Evolutionary conservation across 805 yeast genomes (phyloP), one percentile per base, ranked within the genome.

Genomic region (Saccharomycopsis lassenensis): DNA sequence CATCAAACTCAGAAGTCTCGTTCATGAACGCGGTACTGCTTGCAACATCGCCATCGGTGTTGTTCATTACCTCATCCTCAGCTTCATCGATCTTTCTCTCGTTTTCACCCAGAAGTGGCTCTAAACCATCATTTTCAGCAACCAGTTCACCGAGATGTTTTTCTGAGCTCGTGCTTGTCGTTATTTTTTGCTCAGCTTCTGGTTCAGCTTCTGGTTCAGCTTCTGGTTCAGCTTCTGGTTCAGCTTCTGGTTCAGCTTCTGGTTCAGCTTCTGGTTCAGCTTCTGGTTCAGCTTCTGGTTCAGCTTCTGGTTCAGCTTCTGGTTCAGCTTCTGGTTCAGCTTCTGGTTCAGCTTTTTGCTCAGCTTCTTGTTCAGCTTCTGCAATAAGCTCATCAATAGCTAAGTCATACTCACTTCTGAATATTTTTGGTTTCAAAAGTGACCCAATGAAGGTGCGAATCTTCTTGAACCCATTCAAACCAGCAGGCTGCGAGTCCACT

Each of bases 11-110:
- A 16, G 12, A 2, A 17, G 3, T 4, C 18, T 24, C 17, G 25
- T 22, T 1, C 6, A 17, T 21, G 7, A n/a, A 20, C 24, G 18
- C 11, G 3, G 18, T 25, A n/a, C 15, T 12, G 23, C 11, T 17
- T 21, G 3, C 11, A 15, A 16, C n/a, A n/a, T n/a, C n/a, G n/a
- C 16, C 17, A 4, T n/a, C 11, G 11, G 8, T 2, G 14, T 17
- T 24, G 5, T 33, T 24, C 14, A 33, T 11, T 19, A 24, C 36
- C 21, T 33, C 36, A 24, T 19, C 21, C 8, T 24, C 21, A 20
- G 36, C 29, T 10, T 12, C 20, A 12, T 23, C 11, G 10, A 8
- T 29, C 25, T 23, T n/a, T 10, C n/a, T 23, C 25, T 23, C 25
- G 11, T 23, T n/a, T n/a, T 23, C 25, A 10, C n/a, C 25, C n/a